Base-by-base conservation (phyloP, 768 basidiomycete species). In the Mycena galericulata region DNA sequence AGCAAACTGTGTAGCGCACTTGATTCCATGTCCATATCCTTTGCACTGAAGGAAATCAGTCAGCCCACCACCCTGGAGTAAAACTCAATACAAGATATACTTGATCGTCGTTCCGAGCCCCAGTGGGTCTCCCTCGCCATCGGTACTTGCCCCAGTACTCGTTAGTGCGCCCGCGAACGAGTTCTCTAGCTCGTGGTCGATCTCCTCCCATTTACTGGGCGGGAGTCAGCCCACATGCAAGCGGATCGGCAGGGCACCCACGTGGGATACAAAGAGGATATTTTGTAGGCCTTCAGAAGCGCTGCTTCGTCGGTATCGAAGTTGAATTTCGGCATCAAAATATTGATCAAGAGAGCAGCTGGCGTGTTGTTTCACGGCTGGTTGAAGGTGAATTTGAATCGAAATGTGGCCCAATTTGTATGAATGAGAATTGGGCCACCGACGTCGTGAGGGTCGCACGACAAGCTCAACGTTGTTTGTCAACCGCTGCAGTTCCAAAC, bases 211-310 rank as follows among this genome's bases (percentile, higher is more conserved):
- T 80, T 90, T 85, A 72, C 95, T 95, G 71, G 20, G 41, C 26
- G 41, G 24, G 22, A 56, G 46, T 67, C 46, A 65, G 47, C 18
- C 20, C 26, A 46, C 2, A 64, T 1, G 20, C 22, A 22, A 12
- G 38, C 36, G 15, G 38, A 20, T 20, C 20, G 26, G 29, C 8
- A 18, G 40, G 53, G 29, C 7, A 68, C 70, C 20, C 51, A 95
- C 93, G 84, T 89, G 38, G 97, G 96, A 41, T 87, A 82, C 45
- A 95, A 82, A 24, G 89, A 89, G 15, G 92, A 90, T 49, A 99
- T 87, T 68, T 90, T 92, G 76, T 99, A 99, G 2, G 93, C 87
- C 80, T 96, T 96, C 65, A 99, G 88, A 45, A 99, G 80, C 14
- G 91, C 80, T 11, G 89, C 93, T 77, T 96, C 94, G 78, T 96